A percentile compares a stretch with the other conserved stretches of the same genome.
phyloP scores from a whole-genome alignment of 2,329 filamentous ascomycete genomes.

The Cryphonectria radicalis region DNA sequence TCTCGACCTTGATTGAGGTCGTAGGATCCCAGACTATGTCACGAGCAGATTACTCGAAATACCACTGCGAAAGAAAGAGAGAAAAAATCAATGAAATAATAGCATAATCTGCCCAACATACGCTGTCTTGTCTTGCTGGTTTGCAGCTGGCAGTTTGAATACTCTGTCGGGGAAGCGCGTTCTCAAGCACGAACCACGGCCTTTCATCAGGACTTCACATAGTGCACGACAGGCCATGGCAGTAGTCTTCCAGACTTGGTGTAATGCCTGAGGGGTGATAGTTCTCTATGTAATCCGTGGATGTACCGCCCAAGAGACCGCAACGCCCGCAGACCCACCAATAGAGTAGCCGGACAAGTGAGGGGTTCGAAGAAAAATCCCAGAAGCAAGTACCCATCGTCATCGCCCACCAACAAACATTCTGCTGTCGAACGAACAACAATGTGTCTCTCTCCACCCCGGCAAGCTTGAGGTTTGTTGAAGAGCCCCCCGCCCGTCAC shows the following conservation, averaged over 20 bases:
- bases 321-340: conserved; percentile 22
- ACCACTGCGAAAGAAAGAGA: background rate
- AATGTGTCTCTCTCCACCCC: conserved; percentile 2
- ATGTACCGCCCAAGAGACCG: conserved; percentile 26
- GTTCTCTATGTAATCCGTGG: conserved; percentile 26
- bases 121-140: background rate
- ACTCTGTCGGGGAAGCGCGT: background rate
- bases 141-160: background rate
- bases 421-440: conserved; percentile 26
- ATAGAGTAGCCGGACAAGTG: conserved; percentile 18
- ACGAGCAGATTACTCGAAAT: background rate
- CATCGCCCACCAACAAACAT: conserved; percentile 28
- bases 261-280: conserved; percentile 25
- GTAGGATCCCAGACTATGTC: background rate
- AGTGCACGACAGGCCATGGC: background rate
- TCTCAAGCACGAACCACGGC: background rate
- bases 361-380: conserved; percentile 20
- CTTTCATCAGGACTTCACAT: background rate
- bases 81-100: background rate
- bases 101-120: background rate
- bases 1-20: background rate
- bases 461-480: conserved; percentile 13
- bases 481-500: conserved; percentile 15
- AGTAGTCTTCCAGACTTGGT: conserved; percentile 19
- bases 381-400: conserved; percentile 27